Base-by-base conservation (phyloP, 139 green algal species). In the Coccomyxa sp. region DNA sequence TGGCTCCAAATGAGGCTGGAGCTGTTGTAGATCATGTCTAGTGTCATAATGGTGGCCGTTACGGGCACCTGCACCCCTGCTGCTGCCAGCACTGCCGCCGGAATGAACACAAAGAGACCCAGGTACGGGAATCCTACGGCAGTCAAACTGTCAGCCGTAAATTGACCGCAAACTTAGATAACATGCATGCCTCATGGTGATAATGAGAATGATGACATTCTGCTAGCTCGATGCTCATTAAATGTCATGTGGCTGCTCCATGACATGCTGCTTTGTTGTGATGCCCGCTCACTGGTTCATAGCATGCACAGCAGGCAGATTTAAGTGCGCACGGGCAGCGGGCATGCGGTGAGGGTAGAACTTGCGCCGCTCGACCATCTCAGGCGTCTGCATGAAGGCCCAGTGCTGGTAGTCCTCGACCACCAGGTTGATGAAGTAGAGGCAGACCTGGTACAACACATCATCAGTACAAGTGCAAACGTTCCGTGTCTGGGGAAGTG, bases 61-160 rank as follows among this genome's bases (percentile, higher is more conserved):
- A 84, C 0, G 14, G 81, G 81, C 74, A 89, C 77, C 60, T 58
- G 31, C 57, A 88, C 27, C 13, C 88, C 88, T 27, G 63, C 21
- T 3, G 79, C 80, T n/a, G 83, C 85, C 28, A 91, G 79, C 51
- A 88, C 23, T 13, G 86, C 88, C 32, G 79, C 88, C 0, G 90
- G 90, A 67, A 90, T 79, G 76, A 91, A 30, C n/a, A 93, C 32
- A 28, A 76, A 45, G 25, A 82, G 13, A 23, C 66, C 71, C 14
- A 80, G 13, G 15, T 79, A 84, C 7, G 81, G 81, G 74, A 85
- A 85, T n/a, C 32, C 31, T n/a, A 71, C 28, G 10, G 63, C 21
- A 71, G 18, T 25, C 63, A 71, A 9, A 71, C 7, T 4, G 63
- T 71, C 63, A 51, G 38, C 38, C 38, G 7, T 51, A 51, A 7